phyloP scores from a whole-genome alignment of 2,329 filamentous ascomycete species.

The Xylaria sp. region DNA sequence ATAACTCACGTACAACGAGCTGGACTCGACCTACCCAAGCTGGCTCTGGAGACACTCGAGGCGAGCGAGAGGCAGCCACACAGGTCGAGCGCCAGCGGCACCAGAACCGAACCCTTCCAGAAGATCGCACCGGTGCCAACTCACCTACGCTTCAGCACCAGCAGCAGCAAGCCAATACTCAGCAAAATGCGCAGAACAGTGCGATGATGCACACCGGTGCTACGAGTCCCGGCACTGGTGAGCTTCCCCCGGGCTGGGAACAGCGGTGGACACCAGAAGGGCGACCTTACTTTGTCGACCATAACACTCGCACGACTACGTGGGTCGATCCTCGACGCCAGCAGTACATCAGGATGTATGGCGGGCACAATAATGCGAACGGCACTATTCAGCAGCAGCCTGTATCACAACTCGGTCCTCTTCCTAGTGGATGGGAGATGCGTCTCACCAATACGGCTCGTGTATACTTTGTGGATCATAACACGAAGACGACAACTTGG shows the following conservation, averaged over 20 bases:
- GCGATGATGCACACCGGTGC: conserved; percentile 96
- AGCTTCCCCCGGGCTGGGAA: conserved; percentile 96
- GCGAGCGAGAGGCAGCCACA: conserved; percentile 87
- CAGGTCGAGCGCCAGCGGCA: conserved; percentile 93
- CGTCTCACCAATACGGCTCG: conserved; percentile 96
- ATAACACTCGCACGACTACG: conserved; percentile 96
- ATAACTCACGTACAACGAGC: conserved; percentile 95
- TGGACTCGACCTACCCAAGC: conserved; percentile 90
- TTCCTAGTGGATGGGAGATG: conserved; percentile 99
- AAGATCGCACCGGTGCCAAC: conserved; percentile 92
- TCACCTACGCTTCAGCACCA: conserved; percentile 79
- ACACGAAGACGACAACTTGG: conserved; percentile 99
- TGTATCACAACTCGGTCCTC: conserved; percentile 92
- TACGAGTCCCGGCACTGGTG: conserved; percentile 92
- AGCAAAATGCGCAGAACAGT: conserved; percentile 59
- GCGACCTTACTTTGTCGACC: conserved; percentile 95
- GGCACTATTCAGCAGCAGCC: conserved; percentile 96
- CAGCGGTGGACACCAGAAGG: conserved; percentile 95
- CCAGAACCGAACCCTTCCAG: conserved; percentile 93
- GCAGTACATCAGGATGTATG: conserved; percentile 98
- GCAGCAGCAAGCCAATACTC: conserved; percentile 58
- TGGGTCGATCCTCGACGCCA: conserved; percentile 98
- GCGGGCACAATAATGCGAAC: conserved; percentile 83
- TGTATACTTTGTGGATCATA: conserved; percentile 99
- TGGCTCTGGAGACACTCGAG: conserved; percentile 75